Conservation (phyloP, 2,329 filamentous ascomycete genomes). For the Xylaria sp. region DNA sequence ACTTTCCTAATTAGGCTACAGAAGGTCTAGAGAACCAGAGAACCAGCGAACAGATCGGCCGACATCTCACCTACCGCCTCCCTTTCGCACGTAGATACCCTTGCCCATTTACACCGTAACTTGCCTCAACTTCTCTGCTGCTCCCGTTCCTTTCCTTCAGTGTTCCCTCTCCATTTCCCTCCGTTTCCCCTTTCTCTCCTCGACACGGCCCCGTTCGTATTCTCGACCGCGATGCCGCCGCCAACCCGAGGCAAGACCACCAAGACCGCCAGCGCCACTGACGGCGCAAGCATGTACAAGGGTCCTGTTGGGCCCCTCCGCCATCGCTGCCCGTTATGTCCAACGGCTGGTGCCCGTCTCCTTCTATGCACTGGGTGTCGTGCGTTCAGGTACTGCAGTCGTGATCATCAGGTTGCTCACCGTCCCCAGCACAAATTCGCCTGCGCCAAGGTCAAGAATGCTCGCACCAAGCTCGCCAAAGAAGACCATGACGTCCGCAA, state of each 20-base stretch:
- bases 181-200: neutral
- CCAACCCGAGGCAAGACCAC: neutral
- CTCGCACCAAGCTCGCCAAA: constrained; percentile 43
- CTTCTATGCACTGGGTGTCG: constrained; percentile 57
- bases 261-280: neutral
- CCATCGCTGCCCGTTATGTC: constrained; percentile 37
- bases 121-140: neutral
- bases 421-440: constrained; percentile 52
- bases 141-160: neutral
- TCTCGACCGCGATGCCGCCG: constrained; percentile 11
- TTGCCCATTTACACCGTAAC: neutral
- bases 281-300: constrained; percentile 8
- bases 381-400: constrained; percentile 58
- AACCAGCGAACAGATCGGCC: neutral
- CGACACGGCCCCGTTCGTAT: neutral
- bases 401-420: constrained; percentile 56
- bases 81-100: too few relatives aligned
- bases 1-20: neutral
- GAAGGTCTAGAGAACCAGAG: too few relatives aligned
- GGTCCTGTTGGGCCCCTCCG: constrained; percentile 31
- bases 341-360: constrained; percentile 43
- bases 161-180: neutral
- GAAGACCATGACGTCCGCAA: constrained; percentile 55
- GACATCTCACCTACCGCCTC: too few relatives aligned
- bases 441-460: constrained; percentile 54